Evolutionary conservation across 768 basidiomycete genomes (phyloP).

Genomic region (Hydnum rufescens): DNA sequence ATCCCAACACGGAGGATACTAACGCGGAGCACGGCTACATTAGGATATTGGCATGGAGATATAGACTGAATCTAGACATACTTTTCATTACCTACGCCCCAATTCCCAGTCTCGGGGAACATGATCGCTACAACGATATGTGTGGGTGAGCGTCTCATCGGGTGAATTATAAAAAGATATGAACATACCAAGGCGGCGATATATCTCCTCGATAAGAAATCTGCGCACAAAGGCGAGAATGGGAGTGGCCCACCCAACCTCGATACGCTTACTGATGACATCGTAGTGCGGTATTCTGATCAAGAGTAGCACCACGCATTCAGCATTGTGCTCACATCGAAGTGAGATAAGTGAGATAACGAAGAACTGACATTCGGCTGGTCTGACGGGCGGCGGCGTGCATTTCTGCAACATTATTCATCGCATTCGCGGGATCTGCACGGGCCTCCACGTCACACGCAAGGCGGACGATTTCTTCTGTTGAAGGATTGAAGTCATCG

Average conservation of each 20-base stretch:
- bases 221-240: conserved; percentile 26
- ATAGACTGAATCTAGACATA: conserved; percentile 16
- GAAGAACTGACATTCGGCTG: conserved; percentile 35
- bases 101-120: conserved; percentile 43
- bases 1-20: conserved; percentile 41
- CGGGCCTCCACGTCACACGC: background rate
- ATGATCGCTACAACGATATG: conserved; percentile 24
- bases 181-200: conserved; percentile 33
- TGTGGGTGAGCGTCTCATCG: background rate
- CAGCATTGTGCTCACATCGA: background rate
- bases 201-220: conserved; percentile 39
- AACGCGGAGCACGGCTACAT: background rate
- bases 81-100: conserved; percentile 37
- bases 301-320: background rate
- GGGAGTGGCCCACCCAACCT: conserved; percentile 11
- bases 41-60: background rate
- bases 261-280: conserved; percentile 24
- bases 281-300: conserved; percentile 38
- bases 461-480: background rate
- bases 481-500: conserved; percentile 25
- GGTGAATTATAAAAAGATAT: background rate
- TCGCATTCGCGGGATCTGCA: conserved; percentile 12
- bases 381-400: conserved; percentile 21
- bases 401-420: conserved; percentile 23
- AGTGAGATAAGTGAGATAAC: background rate